Conservation (phyloP, 2,329 filamentous ascomycete genomes). For the Hymenoscyphus fraxineus region DNA sequence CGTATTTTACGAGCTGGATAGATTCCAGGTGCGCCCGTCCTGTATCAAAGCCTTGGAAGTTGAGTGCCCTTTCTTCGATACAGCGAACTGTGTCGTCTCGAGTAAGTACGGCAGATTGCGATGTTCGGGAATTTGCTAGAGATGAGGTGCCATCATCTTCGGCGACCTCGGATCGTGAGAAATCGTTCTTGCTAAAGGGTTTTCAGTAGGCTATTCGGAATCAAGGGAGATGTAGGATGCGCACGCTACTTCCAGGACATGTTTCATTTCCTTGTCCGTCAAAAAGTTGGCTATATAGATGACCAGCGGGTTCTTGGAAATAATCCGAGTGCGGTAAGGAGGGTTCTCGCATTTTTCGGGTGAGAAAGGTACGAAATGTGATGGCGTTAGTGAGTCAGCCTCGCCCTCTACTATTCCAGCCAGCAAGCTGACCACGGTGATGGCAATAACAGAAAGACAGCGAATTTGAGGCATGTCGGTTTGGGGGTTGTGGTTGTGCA, state of each 20-base stretch:
- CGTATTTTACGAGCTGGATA: conserved; percentile 56
- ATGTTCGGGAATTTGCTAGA: conserved; percentile 46
- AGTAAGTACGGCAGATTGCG: conserved; percentile 43
- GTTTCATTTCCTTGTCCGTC: conserved; percentile 42
- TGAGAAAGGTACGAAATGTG: conserved; percentile 6
- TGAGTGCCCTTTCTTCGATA: conserved; percentile 51
- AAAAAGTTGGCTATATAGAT: conserved; percentile 55
- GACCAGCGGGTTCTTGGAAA: conserved; percentile 49
- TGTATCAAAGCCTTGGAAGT: conserved; percentile 53
- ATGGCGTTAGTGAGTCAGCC: background rate
- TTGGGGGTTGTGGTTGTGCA: conserved; percentile 8
- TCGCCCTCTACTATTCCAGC: background rate
- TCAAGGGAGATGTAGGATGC: conserved; percentile 3
- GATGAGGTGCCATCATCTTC: conserved; percentile 41
- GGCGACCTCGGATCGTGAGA: conserved; percentile 46
- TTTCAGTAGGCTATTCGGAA: background rate
- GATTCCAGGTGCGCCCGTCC: conserved; percentile 53
- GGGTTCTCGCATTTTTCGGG: conserved; percentile 17
- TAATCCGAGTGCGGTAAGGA: conserved; percentile 40
- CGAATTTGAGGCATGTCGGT: background rate
- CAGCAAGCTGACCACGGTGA: background rate
- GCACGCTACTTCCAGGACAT: conserved; percentile 50
- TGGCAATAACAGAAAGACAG: background rate
- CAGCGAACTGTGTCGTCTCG: conserved; percentile 48
- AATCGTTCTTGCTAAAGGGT: conserved; percentile 19